A percentile compares a stretch with the other conserved stretches of the same genome.
These are phyloP conservation scores for Gymnopus androsaceus DNA, from an alignment of 1,284 basidiomycete genomes.

Conservation along the genomic window DNA sequence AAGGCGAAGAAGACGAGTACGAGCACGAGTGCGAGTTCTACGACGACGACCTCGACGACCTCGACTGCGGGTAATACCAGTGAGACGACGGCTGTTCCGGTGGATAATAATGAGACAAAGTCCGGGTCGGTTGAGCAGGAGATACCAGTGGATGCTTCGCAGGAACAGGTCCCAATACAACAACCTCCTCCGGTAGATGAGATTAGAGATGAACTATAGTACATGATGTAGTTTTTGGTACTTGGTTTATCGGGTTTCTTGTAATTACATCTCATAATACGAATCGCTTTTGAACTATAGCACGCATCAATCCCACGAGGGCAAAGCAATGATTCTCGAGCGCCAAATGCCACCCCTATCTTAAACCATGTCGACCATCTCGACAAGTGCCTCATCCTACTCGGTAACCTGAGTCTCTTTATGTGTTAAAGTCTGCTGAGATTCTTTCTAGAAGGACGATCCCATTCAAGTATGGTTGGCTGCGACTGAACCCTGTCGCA, in stretches of 20 bases:
- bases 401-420: no score
- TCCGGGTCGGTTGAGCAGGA: conserved; percentile 9
- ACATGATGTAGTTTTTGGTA: neutral
- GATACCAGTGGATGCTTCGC: neutral
- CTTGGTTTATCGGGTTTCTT: neutral
- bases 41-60: conserved; percentile 20
- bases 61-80: neutral
- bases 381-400: no score
- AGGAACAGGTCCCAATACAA: conserved; percentile 16
- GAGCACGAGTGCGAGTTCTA: no score
- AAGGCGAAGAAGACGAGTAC: conserved; percentile 54
- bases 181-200: neutral
- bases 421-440: no score
- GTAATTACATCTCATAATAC: neutral
- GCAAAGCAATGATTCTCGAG: no score
- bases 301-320: no score
- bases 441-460: no score
- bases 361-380: no score
- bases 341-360: no score
- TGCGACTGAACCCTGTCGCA: no score
- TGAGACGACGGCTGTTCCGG: neutral
- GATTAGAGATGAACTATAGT: conserved; percentile 16
- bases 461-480: no score
- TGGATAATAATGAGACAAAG: neutral
- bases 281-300: neutral